A percentile compares a stretch with the other conserved stretches of the same genome.
Evolutionary conservation across 495 filamentous ascomycete species (phyloP).

Genomic region (Hyaloscypha variabilis): DNA sequence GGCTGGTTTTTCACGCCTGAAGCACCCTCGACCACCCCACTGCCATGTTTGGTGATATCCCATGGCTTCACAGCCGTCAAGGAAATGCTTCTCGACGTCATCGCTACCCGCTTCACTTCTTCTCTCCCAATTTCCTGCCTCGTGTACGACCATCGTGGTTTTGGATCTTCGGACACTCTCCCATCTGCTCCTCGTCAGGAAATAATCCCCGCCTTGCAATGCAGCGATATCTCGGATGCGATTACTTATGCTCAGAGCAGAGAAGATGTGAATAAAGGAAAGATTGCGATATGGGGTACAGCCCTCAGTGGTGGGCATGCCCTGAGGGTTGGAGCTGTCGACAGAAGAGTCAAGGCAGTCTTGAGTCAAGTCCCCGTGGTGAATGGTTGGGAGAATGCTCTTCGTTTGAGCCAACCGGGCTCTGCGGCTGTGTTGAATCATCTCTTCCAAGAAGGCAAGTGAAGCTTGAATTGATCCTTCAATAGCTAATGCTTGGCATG

Average conservation of each 20-base stretch:
- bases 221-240: slow-evolving; percentile 31
- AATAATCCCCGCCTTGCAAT: slow-evolving; percentile 35
- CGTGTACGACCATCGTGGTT: slow-evolving; percentile 41
- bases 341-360: slow-evolving; percentile 39
- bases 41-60: slow-evolving; percentile 37
- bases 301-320: slow-evolving; percentile 37
- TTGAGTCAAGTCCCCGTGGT: slow-evolving; percentile 34
- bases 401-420: not conserved
- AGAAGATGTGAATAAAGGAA: slow-evolving; percentile 30
- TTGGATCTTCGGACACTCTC: slow-evolving; percentile 38
- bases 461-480: not conserved
- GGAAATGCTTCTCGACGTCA: slow-evolving; percentile 33
- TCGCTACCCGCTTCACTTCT: slow-evolving; percentile 34
- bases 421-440: not conserved
- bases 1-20: slow-evolving; percentile 19
- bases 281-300: slow-evolving; percentile 40
- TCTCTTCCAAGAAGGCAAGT: slow-evolving; percentile 11
- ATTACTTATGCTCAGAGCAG: slow-evolving; percentile 35
- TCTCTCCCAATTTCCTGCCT: slow-evolving; percentile 30
- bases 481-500: not conserved
- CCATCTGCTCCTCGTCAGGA: slow-evolving; percentile 26
- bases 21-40: slow-evolving; percentile 2
- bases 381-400: slow-evolving; percentile 13
- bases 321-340: slow-evolving; percentile 36
- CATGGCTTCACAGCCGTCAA: slow-evolving; percentile 37